Evolutionary conservation across 2,329 filamentous ascomycete species (phyloP).

Genomic region (Dactylellina leptospora): DNA sequence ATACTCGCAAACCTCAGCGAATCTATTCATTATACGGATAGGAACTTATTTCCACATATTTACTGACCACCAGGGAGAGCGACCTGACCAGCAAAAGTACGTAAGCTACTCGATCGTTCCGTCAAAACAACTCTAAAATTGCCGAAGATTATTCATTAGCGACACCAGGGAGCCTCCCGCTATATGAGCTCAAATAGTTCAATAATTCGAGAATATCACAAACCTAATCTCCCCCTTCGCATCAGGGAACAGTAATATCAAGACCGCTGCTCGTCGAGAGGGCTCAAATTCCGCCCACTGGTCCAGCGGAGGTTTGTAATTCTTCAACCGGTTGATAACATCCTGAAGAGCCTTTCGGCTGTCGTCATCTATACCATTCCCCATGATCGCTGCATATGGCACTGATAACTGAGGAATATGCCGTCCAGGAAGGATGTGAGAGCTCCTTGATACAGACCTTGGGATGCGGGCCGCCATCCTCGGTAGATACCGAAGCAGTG

Average conservation of each 20-base stretch:
- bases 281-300: slow-evolving; percentile 49
- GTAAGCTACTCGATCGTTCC: slow-evolving; percentile 71
- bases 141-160: slow-evolving; percentile 27
- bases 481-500: slow-evolving; percentile 38
- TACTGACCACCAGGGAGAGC: slow-evolving; percentile 73
- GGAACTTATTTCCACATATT: neutral
- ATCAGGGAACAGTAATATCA: slow-evolving; percentile 89
- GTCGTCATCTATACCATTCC: slow-evolving; percentile 17
- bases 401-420: slow-evolving; percentile 4
- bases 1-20: slow-evolving; percentile 19
- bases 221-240: slow-evolving; percentile 74
- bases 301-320: slow-evolving; percentile 50
- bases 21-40: too few relatives aligned
- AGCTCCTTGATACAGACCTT: slow-evolving; percentile 25
- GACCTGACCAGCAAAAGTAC: slow-evolving; percentile 82
- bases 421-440: slow-evolving; percentile 17
- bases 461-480: slow-evolving; percentile 29
- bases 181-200: neutral
- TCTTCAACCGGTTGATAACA: slow-evolving; percentile 40
- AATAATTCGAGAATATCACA: slow-evolving; percentile 3
- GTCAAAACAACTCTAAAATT: slow-evolving; percentile 69
- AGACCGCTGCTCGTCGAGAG: slow-evolving; percentile 78
- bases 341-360: slow-evolving; percentile 35
- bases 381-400: slow-evolving; percentile 29
- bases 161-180: neutral